Evolutionary conservation across 2,329 filamentous ascomycete species (phyloP).

Genomic region (Monosporascus sp.): DNA sequence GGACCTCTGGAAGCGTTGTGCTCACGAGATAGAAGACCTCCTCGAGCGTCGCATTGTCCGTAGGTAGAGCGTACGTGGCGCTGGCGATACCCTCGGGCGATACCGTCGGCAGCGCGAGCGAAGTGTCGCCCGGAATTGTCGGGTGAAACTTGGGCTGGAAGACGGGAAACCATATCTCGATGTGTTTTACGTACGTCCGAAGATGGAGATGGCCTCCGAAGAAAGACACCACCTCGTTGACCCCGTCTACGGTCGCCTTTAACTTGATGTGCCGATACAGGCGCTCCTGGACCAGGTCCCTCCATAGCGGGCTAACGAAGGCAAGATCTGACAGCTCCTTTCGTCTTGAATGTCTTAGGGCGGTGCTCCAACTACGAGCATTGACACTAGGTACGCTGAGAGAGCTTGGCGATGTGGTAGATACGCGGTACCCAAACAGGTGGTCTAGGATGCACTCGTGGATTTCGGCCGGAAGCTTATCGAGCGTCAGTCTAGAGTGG

Average conservation of each 20-base stretch:
- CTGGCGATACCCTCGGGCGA: slow-evolving; percentile 50
- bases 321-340: slow-evolving; percentile 63
- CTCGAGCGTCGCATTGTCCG: slow-evolving; percentile 64
- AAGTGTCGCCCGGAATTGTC: slow-evolving; percentile 34
- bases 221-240: slow-evolving; percentile 55
- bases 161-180: slow-evolving; percentile 74
- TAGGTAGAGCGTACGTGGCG: slow-evolving; percentile 52
- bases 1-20: slow-evolving; percentile 52
- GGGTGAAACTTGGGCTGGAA: slow-evolving; percentile 54
- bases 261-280: slow-evolving; percentile 73
- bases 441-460: slow-evolving; percentile 68
- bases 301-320: slow-evolving; percentile 58
- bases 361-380: slow-evolving; percentile 56
- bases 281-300: slow-evolving; percentile 61
- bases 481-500: slow-evolving; percentile 32
- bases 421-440: slow-evolving; percentile 62
- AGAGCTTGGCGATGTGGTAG: slow-evolving; percentile 51
- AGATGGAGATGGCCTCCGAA: slow-evolving; percentile 56
- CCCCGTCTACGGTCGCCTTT: slow-evolving; percentile 61
- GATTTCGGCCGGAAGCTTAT: slow-evolving; percentile 61
- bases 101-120: slow-evolving; percentile 44
- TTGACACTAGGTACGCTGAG: slow-evolving; percentile 46
- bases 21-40: slow-evolving; percentile 63
- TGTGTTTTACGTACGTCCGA: slow-evolving; percentile 59
- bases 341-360: slow-evolving; percentile 60